phyloP scores from a whole-genome alignment of 805 yeast genomes.

The Ogataea nitratoaversa region DNA sequence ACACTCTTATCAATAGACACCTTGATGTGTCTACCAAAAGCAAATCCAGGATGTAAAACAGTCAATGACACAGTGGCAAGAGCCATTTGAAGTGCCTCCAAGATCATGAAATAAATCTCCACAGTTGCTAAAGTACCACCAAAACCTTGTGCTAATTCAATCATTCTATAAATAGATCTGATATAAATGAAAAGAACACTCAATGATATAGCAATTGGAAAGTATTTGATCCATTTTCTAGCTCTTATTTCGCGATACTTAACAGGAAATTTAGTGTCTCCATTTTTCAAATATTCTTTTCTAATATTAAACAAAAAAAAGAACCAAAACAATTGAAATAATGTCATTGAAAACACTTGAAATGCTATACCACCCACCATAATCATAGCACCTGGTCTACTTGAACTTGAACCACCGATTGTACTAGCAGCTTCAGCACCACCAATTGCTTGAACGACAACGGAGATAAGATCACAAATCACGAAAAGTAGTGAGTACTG shows the following conservation, averaged over 20 bases:
- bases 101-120: conserved; percentile 50
- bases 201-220: conserved; percentile 40
- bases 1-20: conserved; percentile 6
- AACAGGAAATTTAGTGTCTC: conserved; percentile 32
- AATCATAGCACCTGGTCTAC: conserved; percentile 46
- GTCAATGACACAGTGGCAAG: conserved; percentile 43
- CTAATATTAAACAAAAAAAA: conserved; percentile 41
- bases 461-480: conserved; percentile 52
- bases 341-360: conserved; percentile 63
- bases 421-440: conserved; percentile 61
- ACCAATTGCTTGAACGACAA: conserved; percentile 63
- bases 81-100: conserved; percentile 61
- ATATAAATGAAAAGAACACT: conserved; percentile 49
- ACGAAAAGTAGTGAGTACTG: conserved; percentile 58
- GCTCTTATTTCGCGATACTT: conserved; percentile 29
- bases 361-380: conserved; percentile 74
- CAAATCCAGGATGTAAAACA: conserved; percentile 58
- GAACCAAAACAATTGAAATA: conserved; percentile 46
- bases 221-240: conserved; percentile 32
- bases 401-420: conserved; percentile 24
- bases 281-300: conserved; percentile 13
- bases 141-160: conserved; percentile 71
- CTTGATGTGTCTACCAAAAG: conserved; percentile 29
- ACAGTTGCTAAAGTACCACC: conserved; percentile 54
- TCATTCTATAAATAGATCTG: conserved; percentile 67